Conservation (phyloP, 129 eudicot genomes). For the Mikania micrantha region DNA sequence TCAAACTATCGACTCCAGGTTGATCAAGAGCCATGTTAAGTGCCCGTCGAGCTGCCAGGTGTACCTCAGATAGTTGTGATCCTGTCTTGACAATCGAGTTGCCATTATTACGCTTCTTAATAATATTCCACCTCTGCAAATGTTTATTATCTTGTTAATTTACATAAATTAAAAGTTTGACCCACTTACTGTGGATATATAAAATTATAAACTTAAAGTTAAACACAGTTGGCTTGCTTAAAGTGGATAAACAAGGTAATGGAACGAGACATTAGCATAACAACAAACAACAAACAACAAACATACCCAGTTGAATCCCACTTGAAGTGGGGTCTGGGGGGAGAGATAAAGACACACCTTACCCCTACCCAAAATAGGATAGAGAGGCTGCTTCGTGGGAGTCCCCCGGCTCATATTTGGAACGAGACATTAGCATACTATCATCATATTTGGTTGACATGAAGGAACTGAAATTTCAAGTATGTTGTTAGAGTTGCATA, state of each 20-base stretch:
- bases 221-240: background rate
- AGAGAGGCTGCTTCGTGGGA: too few relatives aligned
- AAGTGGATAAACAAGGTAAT: background rate
- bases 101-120: constrained; percentile 54
- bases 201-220: background rate
- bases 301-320: too few relatives aligned
- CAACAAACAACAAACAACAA: too few relatives aligned
- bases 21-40: constrained; percentile 48
- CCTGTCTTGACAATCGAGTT: constrained; percentile 43
- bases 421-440: too few relatives aligned
- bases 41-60: constrained; percentile 69
- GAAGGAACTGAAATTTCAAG: too few relatives aligned
- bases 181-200: background rate
- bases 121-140: constrained; percentile 81
- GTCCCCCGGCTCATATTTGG: too few relatives aligned
- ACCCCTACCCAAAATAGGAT: too few relatives aligned
- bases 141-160: constrained; percentile 14
- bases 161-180: constrained; percentile 9
- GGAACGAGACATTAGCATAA: too few relatives aligned
- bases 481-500: too few relatives aligned
- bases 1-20: constrained; percentile 45
- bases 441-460: too few relatives aligned
- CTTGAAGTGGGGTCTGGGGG: too few relatives aligned
- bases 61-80: constrained; percentile 65
- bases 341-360: too few relatives aligned